Percentiles rank a stretch among this genome's conserved stretches.
These are phyloP conservation scores for Taphrina pruni DNA, from an alignment of 1,139 yeast genomes.

Conservation along the genomic window DNA sequence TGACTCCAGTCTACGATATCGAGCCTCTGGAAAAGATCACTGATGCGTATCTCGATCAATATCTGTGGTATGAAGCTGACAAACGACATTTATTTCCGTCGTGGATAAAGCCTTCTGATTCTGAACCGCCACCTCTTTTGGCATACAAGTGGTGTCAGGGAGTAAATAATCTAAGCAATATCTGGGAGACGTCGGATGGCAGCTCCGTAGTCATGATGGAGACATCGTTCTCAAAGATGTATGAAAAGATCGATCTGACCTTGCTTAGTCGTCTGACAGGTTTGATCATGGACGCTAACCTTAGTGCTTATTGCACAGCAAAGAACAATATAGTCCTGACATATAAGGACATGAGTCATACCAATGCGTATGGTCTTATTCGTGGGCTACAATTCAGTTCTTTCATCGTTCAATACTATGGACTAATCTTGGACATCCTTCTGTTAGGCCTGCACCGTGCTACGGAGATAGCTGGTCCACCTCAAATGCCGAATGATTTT, in stretches of 20 bases:
- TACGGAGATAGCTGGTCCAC: constrained; percentile 79
- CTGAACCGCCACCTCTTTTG: constrained; percentile 88
- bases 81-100: constrained; percentile 86
- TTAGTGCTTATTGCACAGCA: constrained; percentile 94
- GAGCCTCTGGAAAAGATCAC: constrained; percentile 95
- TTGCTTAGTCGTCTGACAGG: constrained; percentile 79
- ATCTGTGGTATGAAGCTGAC: constrained; percentile 94
- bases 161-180: constrained; percentile 74
- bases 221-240: constrained; percentile 68
- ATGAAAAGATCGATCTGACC: constrained; percentile 88
- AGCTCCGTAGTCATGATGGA: constrained; percentile 85
- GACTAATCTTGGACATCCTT: constrained; percentile 79
- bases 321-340: constrained; percentile 82
- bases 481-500: constrained; percentile 71
- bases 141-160: constrained; percentile 97
- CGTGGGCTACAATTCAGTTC: constrained; percentile 91
- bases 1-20: constrained; percentile 82
- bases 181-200: constrained; percentile 80
- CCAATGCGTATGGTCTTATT: constrained; percentile 84
- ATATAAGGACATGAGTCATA: constrained; percentile 94
- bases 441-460: constrained; percentile 88
- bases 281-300: constrained; percentile 81
- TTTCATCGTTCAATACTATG: constrained; percentile 87
- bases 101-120: constrained; percentile 95
- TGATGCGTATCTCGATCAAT: constrained; percentile 94